Evolutionary conservation across 1,284 basidiomycete species (phyloP).

Genomic region (Irpex sp.): DNA sequence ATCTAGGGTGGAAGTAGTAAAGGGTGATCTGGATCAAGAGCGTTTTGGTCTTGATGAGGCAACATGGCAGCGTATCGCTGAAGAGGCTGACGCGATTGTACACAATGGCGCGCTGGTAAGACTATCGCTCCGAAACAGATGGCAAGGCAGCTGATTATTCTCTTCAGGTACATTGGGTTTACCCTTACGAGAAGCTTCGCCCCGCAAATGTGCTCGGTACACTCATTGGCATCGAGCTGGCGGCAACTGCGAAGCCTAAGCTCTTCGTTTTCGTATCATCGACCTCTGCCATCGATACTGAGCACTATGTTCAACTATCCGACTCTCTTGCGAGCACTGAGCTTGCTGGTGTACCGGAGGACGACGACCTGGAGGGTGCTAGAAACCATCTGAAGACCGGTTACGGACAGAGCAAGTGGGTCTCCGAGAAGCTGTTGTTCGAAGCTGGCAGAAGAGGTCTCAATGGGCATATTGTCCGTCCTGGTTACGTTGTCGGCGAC

Average conservation of each 20-base stretch:
- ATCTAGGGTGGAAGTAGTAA: conserved; percentile 74
- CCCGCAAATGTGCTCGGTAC: conserved; percentile 91
- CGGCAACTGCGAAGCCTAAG: conserved; percentile 74
- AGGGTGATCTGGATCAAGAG: conserved; percentile 82
- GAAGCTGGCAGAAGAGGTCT: conserved; percentile 87
- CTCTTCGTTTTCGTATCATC: conserved; percentile 89
- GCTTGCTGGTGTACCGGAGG: conserved; percentile 74
- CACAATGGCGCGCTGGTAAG: conserved; percentile 95
- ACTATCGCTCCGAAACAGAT: conserved; percentile 8
- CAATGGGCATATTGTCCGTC: conserved; percentile 84
- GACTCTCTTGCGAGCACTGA: conserved; percentile 46
- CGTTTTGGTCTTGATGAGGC: conserved; percentile 69
- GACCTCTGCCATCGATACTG: conserved; percentile 89
- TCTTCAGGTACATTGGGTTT: conserved; percentile 93
- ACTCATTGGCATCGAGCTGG: conserved; percentile 78
- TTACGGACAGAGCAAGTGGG: conserved; percentile 99
- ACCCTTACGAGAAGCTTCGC: conserved; percentile 92
- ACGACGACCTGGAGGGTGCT: conserved; percentile 89
- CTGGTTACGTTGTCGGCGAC: conserved; percentile 96
- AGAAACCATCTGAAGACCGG: conserved; percentile 77
- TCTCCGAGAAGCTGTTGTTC: conserved; percentile 90
- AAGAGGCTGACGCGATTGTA: conserved; percentile 80
- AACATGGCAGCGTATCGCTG: conserved; percentile 66
- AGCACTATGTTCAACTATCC: conserved; percentile 85
- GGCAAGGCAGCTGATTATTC: background rate